Percentiles rank a stretch among this genome's conserved stretches.
Evolutionary conservation across 2,329 filamentous ascomycete species (phyloP).

Genomic region (Talaromyces atroroseus): DNA sequence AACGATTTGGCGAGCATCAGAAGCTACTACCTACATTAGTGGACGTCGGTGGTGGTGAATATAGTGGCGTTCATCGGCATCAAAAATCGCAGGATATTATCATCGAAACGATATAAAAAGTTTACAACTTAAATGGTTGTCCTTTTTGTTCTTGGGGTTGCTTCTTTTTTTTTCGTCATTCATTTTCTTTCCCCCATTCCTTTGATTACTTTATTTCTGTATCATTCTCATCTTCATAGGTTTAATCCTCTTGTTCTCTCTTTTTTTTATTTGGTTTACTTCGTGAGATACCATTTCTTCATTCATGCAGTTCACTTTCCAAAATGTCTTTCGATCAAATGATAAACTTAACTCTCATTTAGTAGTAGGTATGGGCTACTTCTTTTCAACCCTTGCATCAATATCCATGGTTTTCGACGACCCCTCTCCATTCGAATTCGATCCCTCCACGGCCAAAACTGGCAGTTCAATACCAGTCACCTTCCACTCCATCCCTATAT

Average conservation of each 20-base stretch:
- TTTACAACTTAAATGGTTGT: not conserved
- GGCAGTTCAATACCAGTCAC: slow-evolving; percentile 48
- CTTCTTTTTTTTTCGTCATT: not conserved
- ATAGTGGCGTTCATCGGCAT: slow-evolving; percentile 23
- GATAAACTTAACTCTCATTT: no score
- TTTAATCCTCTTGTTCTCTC: not conserved
- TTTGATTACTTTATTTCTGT: not conserved
- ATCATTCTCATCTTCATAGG: not conserved
- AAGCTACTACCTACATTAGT: slow-evolving; percentile 6
- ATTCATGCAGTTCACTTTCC: not conserved
- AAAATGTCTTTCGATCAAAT: not conserved
- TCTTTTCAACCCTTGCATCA: slow-evolving; percentile 4
- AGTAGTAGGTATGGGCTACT: not conserved
- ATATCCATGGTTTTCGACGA: slow-evolving; percentile 9
- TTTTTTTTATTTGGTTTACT: not conserved
- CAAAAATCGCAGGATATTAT: slow-evolving; percentile 28
- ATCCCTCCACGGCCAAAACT: slow-evolving; percentile 8
- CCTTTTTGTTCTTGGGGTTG: not conserved
- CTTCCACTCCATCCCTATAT: slow-evolving; percentile 67
- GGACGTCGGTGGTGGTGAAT: not conserved
- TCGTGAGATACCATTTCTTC: slow-evolving; percentile 9
- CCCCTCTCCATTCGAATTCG: not conserved
- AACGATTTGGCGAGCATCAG: slow-evolving; percentile 23
- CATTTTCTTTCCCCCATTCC: not conserved
- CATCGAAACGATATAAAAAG: slow-evolving; percentile 24